Conservation (phyloP, 257 asterid species). For the Haberlea rhodopensis region DNA sequence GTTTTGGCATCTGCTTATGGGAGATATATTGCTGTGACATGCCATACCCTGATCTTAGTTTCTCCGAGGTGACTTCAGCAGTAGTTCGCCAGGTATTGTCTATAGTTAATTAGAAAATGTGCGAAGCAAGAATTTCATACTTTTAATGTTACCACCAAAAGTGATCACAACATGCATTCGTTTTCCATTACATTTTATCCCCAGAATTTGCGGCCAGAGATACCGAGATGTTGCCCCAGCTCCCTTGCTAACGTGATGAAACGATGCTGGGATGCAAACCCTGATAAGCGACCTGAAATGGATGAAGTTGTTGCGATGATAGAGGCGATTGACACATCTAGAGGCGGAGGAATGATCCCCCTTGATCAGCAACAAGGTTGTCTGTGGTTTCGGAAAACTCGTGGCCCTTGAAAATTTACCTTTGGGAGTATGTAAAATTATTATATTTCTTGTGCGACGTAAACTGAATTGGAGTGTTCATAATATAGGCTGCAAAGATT, state of each 20-base stretch:
- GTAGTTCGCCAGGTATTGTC: slow-evolving; percentile 76
- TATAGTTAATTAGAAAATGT: background rate
- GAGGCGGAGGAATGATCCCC: slow-evolving; percentile 97
- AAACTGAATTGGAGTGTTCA: slow-evolving; percentile 9
- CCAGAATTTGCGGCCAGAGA: slow-evolving; percentile 87
- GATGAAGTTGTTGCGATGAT: slow-evolving; percentile 76
- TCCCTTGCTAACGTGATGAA: slow-evolving; percentile 75
- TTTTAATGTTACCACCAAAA: too few species aligned
- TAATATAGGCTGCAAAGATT: background rate
- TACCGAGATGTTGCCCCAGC: slow-evolving; percentile 84
- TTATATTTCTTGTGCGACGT: slow-evolving; percentile 25
- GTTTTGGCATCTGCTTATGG: slow-evolving; percentile 86
- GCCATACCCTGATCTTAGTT: slow-evolving; percentile 92
- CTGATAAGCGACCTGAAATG: slow-evolving; percentile 86
- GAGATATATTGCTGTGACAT: slow-evolving; percentile 89
- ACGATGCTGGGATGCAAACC: slow-evolving; percentile 85
- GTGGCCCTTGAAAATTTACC: slow-evolving; percentile 57
- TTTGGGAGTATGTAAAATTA: slow-evolving; percentile 19
- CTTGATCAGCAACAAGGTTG: slow-evolving; percentile 73
- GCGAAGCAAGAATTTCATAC: too few species aligned
- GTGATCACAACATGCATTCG: background rate
- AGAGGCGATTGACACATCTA: slow-evolving; percentile 77
- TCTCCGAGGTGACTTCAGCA: slow-evolving; percentile 89
- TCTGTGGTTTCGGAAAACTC: slow-evolving; percentile 57
- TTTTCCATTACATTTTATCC: background rate